Evolutionary conservation across 1,284 basidiomycete genomes (phyloP), one percentile per base, ranked within the genome.

Genomic region (Ceratobasidium papillatum): DNA sequence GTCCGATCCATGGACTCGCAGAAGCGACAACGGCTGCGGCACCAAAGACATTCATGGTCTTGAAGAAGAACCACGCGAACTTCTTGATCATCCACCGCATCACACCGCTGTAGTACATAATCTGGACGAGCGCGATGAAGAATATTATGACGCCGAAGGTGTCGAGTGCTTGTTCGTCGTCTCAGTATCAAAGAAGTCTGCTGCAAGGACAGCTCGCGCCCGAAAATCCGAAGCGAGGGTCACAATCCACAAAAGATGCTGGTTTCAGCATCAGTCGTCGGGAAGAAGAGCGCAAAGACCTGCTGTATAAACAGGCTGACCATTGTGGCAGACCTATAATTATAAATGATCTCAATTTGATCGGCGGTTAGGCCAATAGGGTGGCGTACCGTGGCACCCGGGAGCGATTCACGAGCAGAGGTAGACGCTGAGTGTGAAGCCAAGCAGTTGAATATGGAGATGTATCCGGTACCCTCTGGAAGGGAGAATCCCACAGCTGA

Each of bases 41-140:
- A 79, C 95, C 95, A 32, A 93, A 94, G 36, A 94, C 87, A 77
- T 92, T 89, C 89, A 96, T 88, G 68, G 92, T 83, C 82, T 94
- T 94, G 86, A 93, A 94, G 87, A 97, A 96, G 84, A 96, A 88
- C 94, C 93, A 95, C 4, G 94, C 95, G 79, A 93, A 94, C 80
- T 92, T 85, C 79, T 88, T 88, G 82, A 95, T 89, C 79, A 95
- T 83, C 93, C 94, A 95, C 84, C 94, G 93, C 93, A 95, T 94
- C 58, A 93, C 90, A 59, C 93, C 92, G 58, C 93, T 85, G 79
- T 94, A 91, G 84, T 94, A 94, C 83, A 94, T 82, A 90, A 94
- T 92, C 82, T 95, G 91, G 76, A 95, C 88, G 78, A 94, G 92
- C 27, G 94, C 93, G 79, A 95, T 88, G 86, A 95, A 94, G 86